Conservation (phyloP, 768 basidiomycete species). For the Suillus sp. region DNA sequence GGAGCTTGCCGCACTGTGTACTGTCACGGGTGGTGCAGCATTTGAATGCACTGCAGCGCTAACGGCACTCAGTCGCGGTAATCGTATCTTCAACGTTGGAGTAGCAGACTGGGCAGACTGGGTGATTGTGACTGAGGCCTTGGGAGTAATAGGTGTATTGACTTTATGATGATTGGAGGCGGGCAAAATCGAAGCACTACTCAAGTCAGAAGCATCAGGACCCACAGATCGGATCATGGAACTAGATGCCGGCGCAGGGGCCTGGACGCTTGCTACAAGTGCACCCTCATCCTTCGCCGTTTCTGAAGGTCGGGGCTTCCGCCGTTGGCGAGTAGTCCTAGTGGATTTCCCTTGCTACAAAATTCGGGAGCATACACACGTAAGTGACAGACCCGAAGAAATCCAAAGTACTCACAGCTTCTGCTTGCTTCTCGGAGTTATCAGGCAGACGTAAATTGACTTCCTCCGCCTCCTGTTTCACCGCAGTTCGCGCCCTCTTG, state of each 20-base stretch:
- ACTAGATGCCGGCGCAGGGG: conserved; percentile 20
- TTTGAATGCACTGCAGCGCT: conserved; percentile 28
- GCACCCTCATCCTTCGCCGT: conserved; percentile 22
- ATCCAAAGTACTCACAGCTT: conserved; percentile 21
- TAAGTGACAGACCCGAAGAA: conserved; percentile 1
- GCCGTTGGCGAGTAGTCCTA: conserved; percentile 25
- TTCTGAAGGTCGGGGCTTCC: conserved; percentile 24
- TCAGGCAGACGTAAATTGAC: conserved; percentile 11
- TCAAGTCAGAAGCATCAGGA: conserved; percentile 4
- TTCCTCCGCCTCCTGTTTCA: conserved; percentile 32
- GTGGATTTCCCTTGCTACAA: conserved; percentile 20
- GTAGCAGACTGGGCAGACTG: conserved; percentile 35
- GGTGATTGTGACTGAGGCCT: conserved; percentile 37
- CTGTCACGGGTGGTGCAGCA: conserved; percentile 20
- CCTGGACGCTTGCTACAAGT: conserved; percentile 8
- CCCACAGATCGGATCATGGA: conserved; percentile 2
- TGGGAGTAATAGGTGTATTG: conserved; percentile 32
- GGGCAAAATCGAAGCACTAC: background rate
- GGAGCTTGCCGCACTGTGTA: conserved; percentile 23
- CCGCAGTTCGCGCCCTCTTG: conserved; percentile 32
- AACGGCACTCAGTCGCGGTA: conserved; percentile 35
- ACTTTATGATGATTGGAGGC: conserved; percentile 2
- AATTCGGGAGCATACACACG: background rate
- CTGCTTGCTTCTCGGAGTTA: conserved; percentile 6
- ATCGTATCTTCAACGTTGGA: conserved; percentile 37